phyloP scores from a whole-genome alignment of 805 yeast species.

The Schizosaccharomyces octosporus region DNA sequence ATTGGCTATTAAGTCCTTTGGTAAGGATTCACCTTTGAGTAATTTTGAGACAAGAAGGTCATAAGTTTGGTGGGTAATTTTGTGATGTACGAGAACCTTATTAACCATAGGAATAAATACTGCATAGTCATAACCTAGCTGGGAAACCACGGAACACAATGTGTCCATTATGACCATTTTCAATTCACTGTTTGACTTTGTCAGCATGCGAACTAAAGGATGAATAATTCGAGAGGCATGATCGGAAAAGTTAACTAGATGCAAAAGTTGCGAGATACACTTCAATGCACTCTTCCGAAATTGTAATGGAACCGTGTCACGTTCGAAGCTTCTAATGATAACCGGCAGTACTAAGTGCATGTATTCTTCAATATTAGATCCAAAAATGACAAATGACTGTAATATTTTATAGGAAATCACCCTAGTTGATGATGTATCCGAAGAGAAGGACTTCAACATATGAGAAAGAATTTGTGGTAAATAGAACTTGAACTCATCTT shows the following conservation, averaged over 20 bases:
- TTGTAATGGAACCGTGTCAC: constrained; percentile 25
- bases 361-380: constrained; percentile 69
- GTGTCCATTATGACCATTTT: constrained; percentile 50
- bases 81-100: constrained; percentile 30
- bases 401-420: constrained; percentile 31
- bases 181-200: constrained; percentile 29
- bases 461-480: constrained; percentile 56
- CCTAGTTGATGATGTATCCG: constrained; percentile 31
- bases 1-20: constrained; percentile 38
- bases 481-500: constrained; percentile 73
- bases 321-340: constrained; percentile 57
- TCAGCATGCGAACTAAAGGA: constrained; percentile 50
- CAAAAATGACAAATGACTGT: constrained; percentile 64
- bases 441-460: constrained; percentile 50
- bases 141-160: constrained; percentile 42
- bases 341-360: constrained; percentile 72
- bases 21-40: constrained; percentile 63
- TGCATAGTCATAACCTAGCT: constrained; percentile 59
- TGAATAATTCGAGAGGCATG: constrained; percentile 80
- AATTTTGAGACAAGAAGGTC: constrained; percentile 62
- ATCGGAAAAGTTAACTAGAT: constrained; percentile 47
- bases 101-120: constrained; percentile 69
- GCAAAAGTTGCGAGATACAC: constrained; percentile 58
- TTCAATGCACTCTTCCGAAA: constrained; percentile 55
- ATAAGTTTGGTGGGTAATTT: constrained; percentile 45